A percentile compares a stretch with the other conserved stretches of the same genome.
Conservation (phyloP, 768 basidiomycete species). For the Termitomyces heimii region DNA sequence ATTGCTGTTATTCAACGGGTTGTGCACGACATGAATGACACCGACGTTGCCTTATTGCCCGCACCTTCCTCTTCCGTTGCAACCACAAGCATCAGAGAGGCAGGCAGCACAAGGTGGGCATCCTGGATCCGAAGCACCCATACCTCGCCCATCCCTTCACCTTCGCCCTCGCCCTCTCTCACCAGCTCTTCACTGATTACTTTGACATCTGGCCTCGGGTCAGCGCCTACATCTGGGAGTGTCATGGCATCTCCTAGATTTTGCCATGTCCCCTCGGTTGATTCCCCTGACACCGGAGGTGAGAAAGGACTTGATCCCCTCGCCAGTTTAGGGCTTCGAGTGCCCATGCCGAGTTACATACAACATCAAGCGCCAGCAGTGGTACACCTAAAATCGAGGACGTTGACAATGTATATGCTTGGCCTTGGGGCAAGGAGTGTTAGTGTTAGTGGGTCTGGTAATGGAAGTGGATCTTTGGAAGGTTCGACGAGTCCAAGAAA, state of each 20-base stretch:
- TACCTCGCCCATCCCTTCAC: not conserved
- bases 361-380: conserved; percentile 8
- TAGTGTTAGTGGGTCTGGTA: conserved; percentile 13
- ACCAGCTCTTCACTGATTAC: conserved; percentile 24
- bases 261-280: conserved; percentile 41
- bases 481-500: not conserved
- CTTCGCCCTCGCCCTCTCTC: not conserved
- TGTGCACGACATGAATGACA: conserved; percentile 34
- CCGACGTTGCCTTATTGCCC: conserved; percentile 15
- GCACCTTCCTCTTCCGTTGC: not conserved
- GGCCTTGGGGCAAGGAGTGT: conserved; percentile 43
- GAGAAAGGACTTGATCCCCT: conserved; percentile 31
- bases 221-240: conserved; percentile 59
- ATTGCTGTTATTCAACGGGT: conserved; percentile 62
- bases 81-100: conserved; percentile 1
- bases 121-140: conserved; percentile 39
- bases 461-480: conserved; percentile 4
- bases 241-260: conserved; percentile 63
- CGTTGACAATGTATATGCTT: conserved; percentile 57
- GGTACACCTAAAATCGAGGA: conserved; percentile 32
- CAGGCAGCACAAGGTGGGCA: conserved; percentile 46
- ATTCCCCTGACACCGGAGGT: conserved; percentile 14
- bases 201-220: conserved; percentile 18
- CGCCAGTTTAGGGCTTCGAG: conserved; percentile 40
- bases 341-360: conserved; percentile 51